Conservation (phyloP, 495 filamentous ascomycete genomes). For the Sordaria brevicollis region DNA sequence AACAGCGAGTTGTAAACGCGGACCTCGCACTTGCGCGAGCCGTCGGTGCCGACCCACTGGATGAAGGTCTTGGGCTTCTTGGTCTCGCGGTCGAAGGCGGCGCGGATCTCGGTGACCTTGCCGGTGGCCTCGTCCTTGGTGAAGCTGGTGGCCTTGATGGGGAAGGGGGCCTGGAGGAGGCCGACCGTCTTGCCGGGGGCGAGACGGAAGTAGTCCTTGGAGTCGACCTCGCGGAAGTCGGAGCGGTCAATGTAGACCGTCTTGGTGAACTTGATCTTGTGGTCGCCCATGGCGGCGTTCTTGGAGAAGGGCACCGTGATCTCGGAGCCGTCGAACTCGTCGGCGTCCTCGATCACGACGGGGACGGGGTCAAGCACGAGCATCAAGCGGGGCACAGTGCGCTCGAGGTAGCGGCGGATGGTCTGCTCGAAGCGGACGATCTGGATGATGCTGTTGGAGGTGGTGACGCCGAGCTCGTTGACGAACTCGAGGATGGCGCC, state of each 20-base stretch:
- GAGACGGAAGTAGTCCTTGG: conserved; percentile 84
- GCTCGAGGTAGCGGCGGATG: conserved; percentile 72
- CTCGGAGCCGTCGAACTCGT: conserved; percentile 45
- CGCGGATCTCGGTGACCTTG: conserved; percentile 57
- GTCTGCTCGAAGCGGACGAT: conserved; percentile 65
- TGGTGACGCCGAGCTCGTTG: conserved; percentile 81
- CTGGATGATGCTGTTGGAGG: conserved; percentile 60
- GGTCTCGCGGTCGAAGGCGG: conserved; percentile 53
- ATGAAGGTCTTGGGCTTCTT: conserved; percentile 87
- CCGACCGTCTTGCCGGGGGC: conserved; percentile 86
- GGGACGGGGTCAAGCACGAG: conserved; percentile 73
- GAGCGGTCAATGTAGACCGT: conserved; percentile 85
- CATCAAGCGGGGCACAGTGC: conserved; percentile 77
- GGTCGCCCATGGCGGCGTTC: conserved; percentile 50
- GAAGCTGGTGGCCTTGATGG: conserved; percentile 70
- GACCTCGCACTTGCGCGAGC: conserved; percentile 63
- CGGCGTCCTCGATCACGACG: conserved; percentile 68
- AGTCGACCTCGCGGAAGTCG: conserved; percentile 83
- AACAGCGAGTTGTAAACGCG: conserved; percentile 78
- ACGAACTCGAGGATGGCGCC: conserved; percentile 81
- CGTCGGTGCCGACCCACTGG: conserved; percentile 70
- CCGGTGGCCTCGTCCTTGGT: conserved; percentile 60
- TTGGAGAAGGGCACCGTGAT: conserved; percentile 67
- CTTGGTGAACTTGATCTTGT: conserved; percentile 66
- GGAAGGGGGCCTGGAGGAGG: conserved; percentile 70